Conservation (phyloP, 1,284 basidiomycete genomes). For the Cryptococcus maquisensis region DNA sequence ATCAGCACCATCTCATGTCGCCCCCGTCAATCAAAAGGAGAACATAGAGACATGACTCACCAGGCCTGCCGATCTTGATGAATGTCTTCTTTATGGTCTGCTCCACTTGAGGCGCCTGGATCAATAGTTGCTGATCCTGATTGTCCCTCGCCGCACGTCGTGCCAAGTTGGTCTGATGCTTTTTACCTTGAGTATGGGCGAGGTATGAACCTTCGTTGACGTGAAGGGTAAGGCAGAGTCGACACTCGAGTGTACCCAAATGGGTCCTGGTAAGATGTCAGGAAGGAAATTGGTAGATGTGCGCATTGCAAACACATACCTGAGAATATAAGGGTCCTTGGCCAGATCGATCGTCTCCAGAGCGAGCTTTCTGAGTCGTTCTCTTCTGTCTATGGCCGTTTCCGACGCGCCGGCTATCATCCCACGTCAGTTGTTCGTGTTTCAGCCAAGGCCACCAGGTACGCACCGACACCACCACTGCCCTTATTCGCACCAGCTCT, state of each 20-base stretch:
- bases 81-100: conserved; percentile 77
- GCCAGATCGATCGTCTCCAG: conserved; percentile 94
- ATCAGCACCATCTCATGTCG: neutral
- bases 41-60: conserved; percentile 42
- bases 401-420: conserved; percentile 54
- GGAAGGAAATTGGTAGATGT: conserved; percentile 36
- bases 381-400: conserved; percentile 90
- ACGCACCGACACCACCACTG: conserved; percentile 74
- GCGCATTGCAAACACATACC: conserved; percentile 15
- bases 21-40: neutral
- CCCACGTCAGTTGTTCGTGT: neutral
- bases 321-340: conserved; percentile 98
- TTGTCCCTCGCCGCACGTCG: conserved; percentile 92
- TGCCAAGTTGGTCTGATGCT: conserved; percentile 97
- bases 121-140: conserved; percentile 83
- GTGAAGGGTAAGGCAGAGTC: conserved; percentile 93
- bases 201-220: conserved; percentile 99
- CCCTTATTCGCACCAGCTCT: conserved; percentile 94
- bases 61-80: conserved; percentile 94
- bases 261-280: conserved; percentile 60
- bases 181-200: conserved; percentile 98
- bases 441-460: neutral
- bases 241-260: conserved; percentile 93
- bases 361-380: conserved; percentile 90
- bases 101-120: conserved; percentile 58